Evolutionary conservation across 2,329 filamentous ascomycete species (phyloP), one percentile per base, ranked within the genome.

Genomic region (Pseudopyricularia javanii): DNA sequence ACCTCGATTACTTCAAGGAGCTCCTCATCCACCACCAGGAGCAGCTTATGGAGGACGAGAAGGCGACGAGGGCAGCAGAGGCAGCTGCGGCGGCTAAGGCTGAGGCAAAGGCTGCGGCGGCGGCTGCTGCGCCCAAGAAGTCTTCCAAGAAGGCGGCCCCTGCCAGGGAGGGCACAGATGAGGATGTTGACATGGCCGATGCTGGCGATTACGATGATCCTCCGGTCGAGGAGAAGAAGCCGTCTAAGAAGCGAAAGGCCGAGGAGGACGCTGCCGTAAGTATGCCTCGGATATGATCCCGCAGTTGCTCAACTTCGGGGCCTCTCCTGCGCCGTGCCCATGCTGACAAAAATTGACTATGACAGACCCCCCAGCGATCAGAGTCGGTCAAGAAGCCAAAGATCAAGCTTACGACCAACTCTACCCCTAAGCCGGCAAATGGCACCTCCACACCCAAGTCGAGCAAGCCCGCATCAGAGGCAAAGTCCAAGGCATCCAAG

Each of bases 231-330:
- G 67, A 70, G 55, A 77, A 78, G 66, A 76, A 76, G 63, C 6
- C 37, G 2, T 64, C 76, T 7, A 87, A 86, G 79, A 95, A 95
- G 78, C 85, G 90, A 61, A 95, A 95, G 79, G 85, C 88, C 63
- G 86, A 82, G 14, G 89, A 94, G 53, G 82, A 82, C n/a, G 76
- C 75, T 24, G 85, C 85, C 70, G 82, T 83, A 64, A 69, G 74
- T 61, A 17, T 30, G 22, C 20, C 3, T 24, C 40, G 14, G 35
- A 7, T 40, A 17, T 9, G 28, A 30, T 9, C 4, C 4, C 9
- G 28, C 28, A 30, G 4, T 9, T 30, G 28, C 28, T 30, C 9
- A 9, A 30, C 9, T 30, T 9, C 9, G 9, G 28, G 5, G 9
- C 9, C 28, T 17, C 15, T 40, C 7, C 6, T 40, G 6, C 7